Evolutionary conservation across 1,139 yeast species (phyloP).

Genomic region (Scheffersomyces insectosa): DNA sequence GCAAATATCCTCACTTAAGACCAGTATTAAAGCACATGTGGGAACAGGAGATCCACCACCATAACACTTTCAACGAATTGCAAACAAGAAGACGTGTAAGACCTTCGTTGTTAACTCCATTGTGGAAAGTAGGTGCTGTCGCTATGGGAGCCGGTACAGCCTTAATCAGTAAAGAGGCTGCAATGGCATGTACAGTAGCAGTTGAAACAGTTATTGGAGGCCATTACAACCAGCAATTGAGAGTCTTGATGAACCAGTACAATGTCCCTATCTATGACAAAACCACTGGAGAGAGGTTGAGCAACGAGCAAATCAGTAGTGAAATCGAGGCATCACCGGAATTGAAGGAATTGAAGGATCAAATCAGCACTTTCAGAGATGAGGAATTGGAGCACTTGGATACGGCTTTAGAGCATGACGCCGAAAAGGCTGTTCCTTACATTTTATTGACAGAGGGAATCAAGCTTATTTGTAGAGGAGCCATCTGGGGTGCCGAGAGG

Average conservation of each 20-base stretch:
- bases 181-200: conserved; percentile 99
- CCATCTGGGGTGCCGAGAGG: conserved; percentile 92
- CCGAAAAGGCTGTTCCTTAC: conserved; percentile 92
- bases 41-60: conserved; percentile 96
- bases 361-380: conserved; percentile 80
- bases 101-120: conserved; percentile 86
- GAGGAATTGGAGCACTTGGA: conserved; percentile 95
- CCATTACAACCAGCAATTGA: conserved; percentile 87
- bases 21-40: conserved; percentile 91
- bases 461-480: conserved; percentile 76
- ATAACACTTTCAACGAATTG: conserved; percentile 73
- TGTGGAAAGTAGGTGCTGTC: conserved; percentile 91
- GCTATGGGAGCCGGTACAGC: conserved; percentile 89
- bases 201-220: conserved; percentile 98
- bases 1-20: conserved; percentile 67
- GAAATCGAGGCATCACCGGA: conserved; percentile 51
- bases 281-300: conserved; percentile 33
- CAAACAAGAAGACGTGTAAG: conserved; percentile 81
- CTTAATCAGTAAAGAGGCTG: conserved; percentile 86
- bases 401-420: conserved; percentile 89
- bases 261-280: conserved; percentile 48
- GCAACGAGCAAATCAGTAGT: conserved; percentile 22
- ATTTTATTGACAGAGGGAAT: conserved; percentile 84
- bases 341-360: conserved; percentile 54
- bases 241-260: conserved; percentile 69